Conservation (phyloP, 371 early-diverging fungal species). For the Circinella minor region DNA sequence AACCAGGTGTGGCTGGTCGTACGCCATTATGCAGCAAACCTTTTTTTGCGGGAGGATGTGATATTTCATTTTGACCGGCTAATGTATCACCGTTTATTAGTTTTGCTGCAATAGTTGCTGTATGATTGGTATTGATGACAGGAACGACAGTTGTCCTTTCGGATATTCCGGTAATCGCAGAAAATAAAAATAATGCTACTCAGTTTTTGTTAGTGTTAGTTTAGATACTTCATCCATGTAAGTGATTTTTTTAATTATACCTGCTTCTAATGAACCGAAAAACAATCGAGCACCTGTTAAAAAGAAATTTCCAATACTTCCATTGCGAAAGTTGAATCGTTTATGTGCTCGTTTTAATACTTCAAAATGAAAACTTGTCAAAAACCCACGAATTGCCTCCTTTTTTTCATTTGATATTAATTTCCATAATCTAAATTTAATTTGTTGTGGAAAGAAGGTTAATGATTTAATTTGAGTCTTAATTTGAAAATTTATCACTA, state of each 20-base stretch:
- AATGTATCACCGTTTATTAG: constrained; percentile 59
- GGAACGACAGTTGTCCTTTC: constrained; percentile 66
- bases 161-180: constrained; percentile 62
- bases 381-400: constrained; percentile 74
- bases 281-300: constrained; percentile 73
- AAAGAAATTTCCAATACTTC: constrained; percentile 78
- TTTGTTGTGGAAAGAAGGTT: too few relatives aligned
- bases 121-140: constrained; percentile 63
- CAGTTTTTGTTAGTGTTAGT: too few relatives aligned
- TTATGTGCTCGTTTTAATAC: constrained; percentile 66
- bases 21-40: neutral
- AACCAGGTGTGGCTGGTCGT: neutral
- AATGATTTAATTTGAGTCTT: neutral
- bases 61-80: constrained; percentile 67
- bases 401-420: constrained; percentile 66
- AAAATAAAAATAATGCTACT: constrained; percentile 64
- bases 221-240: too few relatives aligned
- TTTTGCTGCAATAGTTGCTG: constrained; percentile 64
- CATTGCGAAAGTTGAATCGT: constrained; percentile 74
- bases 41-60: constrained; percentile 49
- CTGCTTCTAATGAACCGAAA: constrained; percentile 67
- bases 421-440: constrained; percentile 52
- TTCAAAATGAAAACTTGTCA: constrained; percentile 69
- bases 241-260: too few relatives aligned
- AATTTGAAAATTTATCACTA: neutral